Evolutionary conservation across 2,329 filamentous ascomycete species (phyloP).

Genomic region (Mycocentrospora acerina): DNA sequence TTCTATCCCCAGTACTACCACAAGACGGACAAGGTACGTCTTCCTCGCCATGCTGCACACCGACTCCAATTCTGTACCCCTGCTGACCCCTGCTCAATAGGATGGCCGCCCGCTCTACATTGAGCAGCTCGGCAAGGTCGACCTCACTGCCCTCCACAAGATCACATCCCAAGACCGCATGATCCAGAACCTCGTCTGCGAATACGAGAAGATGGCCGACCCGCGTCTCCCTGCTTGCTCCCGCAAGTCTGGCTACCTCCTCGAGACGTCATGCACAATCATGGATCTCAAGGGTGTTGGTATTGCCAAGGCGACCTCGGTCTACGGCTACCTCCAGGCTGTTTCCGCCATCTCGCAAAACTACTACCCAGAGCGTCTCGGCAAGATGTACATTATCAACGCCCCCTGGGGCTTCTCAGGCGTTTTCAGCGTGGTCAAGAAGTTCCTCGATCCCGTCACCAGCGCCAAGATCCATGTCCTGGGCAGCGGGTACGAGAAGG

Average conservation of each 20-base stretch:
- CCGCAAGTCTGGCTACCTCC: conserved; percentile 81
- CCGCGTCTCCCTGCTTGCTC: conserved; percentile 93
- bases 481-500: conserved; percentile 76
- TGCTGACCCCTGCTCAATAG: conserved; percentile 48
- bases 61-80: background rate
- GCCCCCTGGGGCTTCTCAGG: conserved; percentile 91
- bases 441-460: conserved; percentile 94
- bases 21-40: conserved; percentile 77
- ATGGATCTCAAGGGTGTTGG: conserved; percentile 97
- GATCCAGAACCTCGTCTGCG: conserved; percentile 92
- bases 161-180: conserved; percentile 92
- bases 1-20: conserved; percentile 99
- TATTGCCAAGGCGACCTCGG: conserved; percentile 74
- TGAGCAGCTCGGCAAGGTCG: conserved; percentile 91
- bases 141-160: conserved; percentile 86
- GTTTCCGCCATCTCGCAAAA: conserved; percentile 92
- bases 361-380: conserved; percentile 97
- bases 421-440: conserved; percentile 84
- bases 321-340: conserved; percentile 84
- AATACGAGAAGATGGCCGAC: conserved; percentile 96
- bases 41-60: background rate
- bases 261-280: conserved; percentile 97
- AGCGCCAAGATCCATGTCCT: conserved; percentile 94
- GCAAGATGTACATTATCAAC: conserved; percentile 97
- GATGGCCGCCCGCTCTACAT: conserved; percentile 97